Evolutionary conservation across 371 early-diverging fungal genomes (phyloP).

Genomic region (Apophysomyces ossiformis): DNA sequence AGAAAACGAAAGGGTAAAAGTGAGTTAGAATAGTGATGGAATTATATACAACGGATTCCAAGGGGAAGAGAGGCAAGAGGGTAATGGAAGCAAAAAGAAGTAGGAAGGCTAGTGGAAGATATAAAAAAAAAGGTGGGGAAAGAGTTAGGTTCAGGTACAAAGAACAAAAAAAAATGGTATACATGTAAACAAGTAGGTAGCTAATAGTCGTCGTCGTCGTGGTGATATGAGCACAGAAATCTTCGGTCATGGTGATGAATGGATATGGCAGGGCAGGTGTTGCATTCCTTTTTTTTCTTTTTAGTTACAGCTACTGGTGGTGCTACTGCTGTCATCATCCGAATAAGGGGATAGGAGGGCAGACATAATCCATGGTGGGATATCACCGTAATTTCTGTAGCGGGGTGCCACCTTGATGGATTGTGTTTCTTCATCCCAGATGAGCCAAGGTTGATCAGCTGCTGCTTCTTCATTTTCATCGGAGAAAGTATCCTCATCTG

Average conservation of each 20-base stretch:
- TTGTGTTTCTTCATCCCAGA: slow-evolving; percentile 5
- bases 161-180: too few relatives aligned
- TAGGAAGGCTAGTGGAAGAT: not conserved
- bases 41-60: not conserved
- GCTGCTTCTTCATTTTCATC: not conserved
- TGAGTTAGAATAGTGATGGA: not conserved
- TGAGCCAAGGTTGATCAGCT: not conserved
- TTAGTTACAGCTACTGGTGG: not conserved
- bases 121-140: not conserved
- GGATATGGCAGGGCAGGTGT: too few relatives aligned
- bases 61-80: not conserved
- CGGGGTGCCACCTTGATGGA: not conserved
- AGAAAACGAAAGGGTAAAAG: not conserved
- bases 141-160: too few relatives aligned
- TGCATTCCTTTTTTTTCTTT: not conserved
- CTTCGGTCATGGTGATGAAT: too few relatives aligned
- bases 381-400: not conserved
- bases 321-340: not conserved
- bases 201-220: too few relatives aligned
- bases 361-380: not conserved
- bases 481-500: not conserved
- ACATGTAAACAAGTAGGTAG: too few relatives aligned
- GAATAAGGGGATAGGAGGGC: not conserved
- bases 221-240: too few relatives aligned
- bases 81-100: not conserved